Percentiles rank a stretch among this genome's conserved stretches.
phyloP scores from a whole-genome alignment of 768 basidiomycete genomes.

The Agaricus bisporus region DNA sequence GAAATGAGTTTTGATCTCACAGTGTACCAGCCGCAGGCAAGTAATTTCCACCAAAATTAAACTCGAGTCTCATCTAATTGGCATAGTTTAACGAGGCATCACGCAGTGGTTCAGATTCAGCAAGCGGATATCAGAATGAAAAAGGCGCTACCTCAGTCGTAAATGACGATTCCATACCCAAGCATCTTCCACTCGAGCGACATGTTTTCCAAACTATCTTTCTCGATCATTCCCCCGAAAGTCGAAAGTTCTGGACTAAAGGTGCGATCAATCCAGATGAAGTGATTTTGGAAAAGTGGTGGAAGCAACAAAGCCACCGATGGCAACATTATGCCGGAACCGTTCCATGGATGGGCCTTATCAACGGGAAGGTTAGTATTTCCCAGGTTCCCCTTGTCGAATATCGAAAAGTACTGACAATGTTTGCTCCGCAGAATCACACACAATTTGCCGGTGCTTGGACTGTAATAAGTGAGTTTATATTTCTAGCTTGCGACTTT shows the following conservation, averaged over 20 bases:
- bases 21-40: slow-evolving; percentile 41
- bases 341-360: slow-evolving; percentile 32
- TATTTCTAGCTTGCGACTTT: not conserved
- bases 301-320: slow-evolving; percentile 47
- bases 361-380: slow-evolving; percentile 25
- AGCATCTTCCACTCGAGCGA: slow-evolving; percentile 24
- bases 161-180: not conserved
- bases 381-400: not conserved
- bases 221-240: slow-evolving; percentile 33
- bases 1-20: slow-evolving; percentile 50
- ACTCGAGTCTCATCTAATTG: not conserved
- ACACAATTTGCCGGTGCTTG: slow-evolving; percentile 32
- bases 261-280: slow-evolving; percentile 31
- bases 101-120: not conserved
- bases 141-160: not conserved
- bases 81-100: not conserved
- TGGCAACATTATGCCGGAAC: slow-evolving; percentile 38
- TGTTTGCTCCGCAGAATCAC: slow-evolving; percentile 17
- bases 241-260: slow-evolving; percentile 34
- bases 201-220: slow-evolving; percentile 50
- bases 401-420: not conserved
- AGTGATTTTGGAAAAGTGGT: slow-evolving; percentile 40
- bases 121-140: not conserved
- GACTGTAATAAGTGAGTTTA: slow-evolving; percentile 26
- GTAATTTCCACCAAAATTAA: not conserved